Base-by-base conservation (phyloP, 2,329 filamentous ascomycete genomes). In the Talaromyces sp. region DNA sequence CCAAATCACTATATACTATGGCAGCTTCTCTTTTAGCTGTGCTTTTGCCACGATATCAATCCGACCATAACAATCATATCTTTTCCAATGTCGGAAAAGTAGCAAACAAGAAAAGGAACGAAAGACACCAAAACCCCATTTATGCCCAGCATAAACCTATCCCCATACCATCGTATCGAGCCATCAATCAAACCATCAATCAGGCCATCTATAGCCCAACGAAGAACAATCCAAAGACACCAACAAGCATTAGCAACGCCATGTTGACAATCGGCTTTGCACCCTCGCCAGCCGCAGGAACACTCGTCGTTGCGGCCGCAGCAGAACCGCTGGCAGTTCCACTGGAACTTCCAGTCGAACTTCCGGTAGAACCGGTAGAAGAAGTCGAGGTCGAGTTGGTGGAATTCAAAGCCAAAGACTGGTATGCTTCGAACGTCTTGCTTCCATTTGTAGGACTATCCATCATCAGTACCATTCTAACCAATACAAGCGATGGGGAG, bases 361-460 rank as follows among this genome's bases (percentile, higher is more conserved):
- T 35, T n/a, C 54, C 37, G 33, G 7, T 35, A 8, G 33, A 37
- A 24, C 31, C 33, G 11, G 27, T 49, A 16, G 63, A 54, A 1
- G 57, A 7, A 27, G 60, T 35, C n/a, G 41, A 56, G 10, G 60
- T 19, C 3, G 35, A 37, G 35, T 13, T 37, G 22, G 24, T 52
- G 4, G 13, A 9, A 5, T 45, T 43, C 62, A 39, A 37, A n/a
- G 66, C 66, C 37, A 65, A 52, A 22, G 31, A 22, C 45, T 62
- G 50, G 62, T 62, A 68, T 27, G 57, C 59, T 1, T 37, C 47
- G 27, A 68, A 64, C 13, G 62, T 65, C 45, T 66, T 65, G 61
- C 24, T 52, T 47, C 60, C 60, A 19, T 1, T 62, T 14, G 31
- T 49, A 19, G 61, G 22, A 27, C 65, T 66, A 60, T 14, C 45